A percentile compares a stretch with the other conserved stretches of the same genome.
These are phyloP conservation scores for Phyllosticta capitalensis DNA, from an alignment of 2,329 filamentous ascomycete species.

Conservation along the genomic window DNA sequence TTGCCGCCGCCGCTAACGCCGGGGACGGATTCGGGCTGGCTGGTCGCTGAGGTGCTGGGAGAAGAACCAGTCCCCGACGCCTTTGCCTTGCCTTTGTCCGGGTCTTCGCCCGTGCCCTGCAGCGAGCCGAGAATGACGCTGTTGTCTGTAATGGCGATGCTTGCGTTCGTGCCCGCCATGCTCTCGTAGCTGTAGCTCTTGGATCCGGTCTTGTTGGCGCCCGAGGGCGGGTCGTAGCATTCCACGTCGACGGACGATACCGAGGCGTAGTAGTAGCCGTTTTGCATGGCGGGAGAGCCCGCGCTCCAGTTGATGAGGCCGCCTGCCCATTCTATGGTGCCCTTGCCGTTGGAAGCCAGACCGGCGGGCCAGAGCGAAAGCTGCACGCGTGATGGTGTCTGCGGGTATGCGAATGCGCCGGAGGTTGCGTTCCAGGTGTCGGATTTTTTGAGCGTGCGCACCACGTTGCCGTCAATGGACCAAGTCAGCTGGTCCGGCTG, in stretches of 20 bases:
- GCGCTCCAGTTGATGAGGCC: slow-evolving; percentile 77
- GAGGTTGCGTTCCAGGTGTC: slow-evolving; percentile 80
- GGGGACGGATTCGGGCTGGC: slow-evolving; percentile 41
- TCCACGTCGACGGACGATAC: slow-evolving; percentile 70
- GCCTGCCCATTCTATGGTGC: slow-evolving; percentile 86
- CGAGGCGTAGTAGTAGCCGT: slow-evolving; percentile 82
- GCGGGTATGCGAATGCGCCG: slow-evolving; percentile 78
- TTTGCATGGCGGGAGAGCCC: slow-evolving; percentile 60
- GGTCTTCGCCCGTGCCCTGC: slow-evolving; percentile 58
- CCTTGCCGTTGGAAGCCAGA: slow-evolving; percentile 63
- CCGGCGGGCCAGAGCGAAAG: slow-evolving; percentile 95
- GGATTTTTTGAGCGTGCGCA: slow-evolving; percentile 63
- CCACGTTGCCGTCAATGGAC: slow-evolving; percentile 71
- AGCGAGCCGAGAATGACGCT: slow-evolving; percentile 69
- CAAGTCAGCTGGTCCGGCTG: slow-evolving; percentile 76
- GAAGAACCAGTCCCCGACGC: slow-evolving; percentile 16
- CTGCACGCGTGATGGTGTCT: slow-evolving; percentile 84
- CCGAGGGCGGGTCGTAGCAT: slow-evolving; percentile 77
- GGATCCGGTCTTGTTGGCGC: slow-evolving; percentile 48
- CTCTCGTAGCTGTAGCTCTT: slow-evolving; percentile 67
- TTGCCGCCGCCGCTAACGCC: slow-evolving; percentile 45
- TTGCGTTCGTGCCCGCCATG: slow-evolving; percentile 58
- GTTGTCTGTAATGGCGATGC: slow-evolving; percentile 66
- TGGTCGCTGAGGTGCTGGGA: slow-evolving; percentile 17
- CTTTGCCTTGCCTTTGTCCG: slow-evolving; percentile 29